Percentiles rank a stretch among this genome's conserved stretches.
These are phyloP conservation scores for Yarrowia keelungensis DNA, from an alignment of 805 yeast species.

Conservation along the genomic window DNA sequence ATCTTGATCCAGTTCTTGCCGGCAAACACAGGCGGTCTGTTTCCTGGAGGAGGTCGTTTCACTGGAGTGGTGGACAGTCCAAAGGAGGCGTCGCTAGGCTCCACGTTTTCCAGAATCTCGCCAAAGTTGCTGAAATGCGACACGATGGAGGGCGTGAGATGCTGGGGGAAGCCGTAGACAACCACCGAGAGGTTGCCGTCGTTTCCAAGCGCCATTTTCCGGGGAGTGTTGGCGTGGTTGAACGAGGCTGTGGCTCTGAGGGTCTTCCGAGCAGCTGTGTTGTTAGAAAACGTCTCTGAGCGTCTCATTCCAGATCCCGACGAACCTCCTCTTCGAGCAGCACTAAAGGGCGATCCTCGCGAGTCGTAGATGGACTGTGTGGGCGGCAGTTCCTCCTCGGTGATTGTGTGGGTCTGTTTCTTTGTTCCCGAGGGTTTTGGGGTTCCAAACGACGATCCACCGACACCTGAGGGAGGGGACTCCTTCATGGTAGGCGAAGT, in stretches of 20 bases:
- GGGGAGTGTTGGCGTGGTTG: constrained; percentile 29
- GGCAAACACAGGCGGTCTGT: constrained; percentile 68
- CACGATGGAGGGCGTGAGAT: constrained; percentile 68
- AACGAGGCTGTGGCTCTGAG: constrained; percentile 29
- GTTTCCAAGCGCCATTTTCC: constrained; percentile 12
- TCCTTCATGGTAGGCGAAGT: constrained; percentile 28
- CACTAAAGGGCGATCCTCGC: constrained; percentile 40
- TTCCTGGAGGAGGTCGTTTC: constrained; percentile 42
- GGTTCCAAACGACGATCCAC: constrained; percentile 45
- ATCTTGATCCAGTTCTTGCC: constrained; percentile 93
- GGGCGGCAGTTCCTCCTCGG: constrained; percentile 44
- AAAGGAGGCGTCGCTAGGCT: constrained; percentile 23
- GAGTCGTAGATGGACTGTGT: constrained; percentile 44
- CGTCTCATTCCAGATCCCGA: constrained; percentile 11
- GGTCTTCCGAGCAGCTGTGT: constrained; percentile 13
- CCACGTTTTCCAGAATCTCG: constrained; percentile 74
- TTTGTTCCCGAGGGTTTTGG: constrained; percentile 44
- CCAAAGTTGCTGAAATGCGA: constrained; percentile 83
- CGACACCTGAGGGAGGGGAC: constrained; percentile 20
- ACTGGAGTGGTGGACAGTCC: constrained; percentile 51
- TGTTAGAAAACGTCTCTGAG: constrained; percentile 14
- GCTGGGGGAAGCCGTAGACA: constrained; percentile 89
- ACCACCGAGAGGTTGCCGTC: constrained; percentile 69
- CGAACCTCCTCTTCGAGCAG: constrained; percentile 10
- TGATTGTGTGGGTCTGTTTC: constrained; percentile 41